Conservation (phyloP, 306 rosid genomes). For the Corylus heterophylla region DNA sequence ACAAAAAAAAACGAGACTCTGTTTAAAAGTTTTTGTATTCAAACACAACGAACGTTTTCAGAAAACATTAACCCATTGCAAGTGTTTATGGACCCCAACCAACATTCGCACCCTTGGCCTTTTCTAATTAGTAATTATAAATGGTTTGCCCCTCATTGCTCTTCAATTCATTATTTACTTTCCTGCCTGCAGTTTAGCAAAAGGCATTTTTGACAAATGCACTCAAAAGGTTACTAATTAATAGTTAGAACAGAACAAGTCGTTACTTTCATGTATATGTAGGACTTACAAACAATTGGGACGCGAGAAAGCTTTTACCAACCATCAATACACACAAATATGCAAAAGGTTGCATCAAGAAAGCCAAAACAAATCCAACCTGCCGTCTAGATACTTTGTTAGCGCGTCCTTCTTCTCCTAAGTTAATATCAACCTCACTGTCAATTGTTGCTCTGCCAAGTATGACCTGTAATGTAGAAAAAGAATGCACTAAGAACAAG, state of each 20-base stretch:
- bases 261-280: slow-evolving; percentile 13
- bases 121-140: not conserved
- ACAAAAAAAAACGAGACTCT: not conserved
- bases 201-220: not conserved
- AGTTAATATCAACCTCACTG: slow-evolving; percentile 70
- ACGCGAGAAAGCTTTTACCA: slow-evolving; percentile 14
- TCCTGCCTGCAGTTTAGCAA: not conserved
- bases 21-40: not conserved
- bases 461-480: slow-evolving; percentile 55
- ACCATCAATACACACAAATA: slow-evolving; percentile 27
- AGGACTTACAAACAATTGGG: slow-evolving; percentile 7
- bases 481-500: slow-evolving; percentile 23
- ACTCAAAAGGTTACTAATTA: slow-evolving; percentile 4
- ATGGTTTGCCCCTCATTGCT: not conserved
- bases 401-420: slow-evolving; percentile 66
- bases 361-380: slow-evolving; percentile 40
- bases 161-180: not conserved
- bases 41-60: slow-evolving; percentile 1
- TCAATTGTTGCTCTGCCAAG: slow-evolving; percentile 80
- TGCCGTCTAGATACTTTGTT: slow-evolving; percentile 81
- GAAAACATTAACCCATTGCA: slow-evolving; percentile 19
- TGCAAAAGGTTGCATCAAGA: slow-evolving; percentile 19
- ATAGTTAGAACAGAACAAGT: slow-evolving; percentile 3
- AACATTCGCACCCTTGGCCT: not conserved
- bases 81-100: not conserved